A percentile compares a stretch with the other conserved stretches of the same genome.
Conservation (phyloP, 805 yeast species). For the Zygosaccharomyces bailii region DNA sequence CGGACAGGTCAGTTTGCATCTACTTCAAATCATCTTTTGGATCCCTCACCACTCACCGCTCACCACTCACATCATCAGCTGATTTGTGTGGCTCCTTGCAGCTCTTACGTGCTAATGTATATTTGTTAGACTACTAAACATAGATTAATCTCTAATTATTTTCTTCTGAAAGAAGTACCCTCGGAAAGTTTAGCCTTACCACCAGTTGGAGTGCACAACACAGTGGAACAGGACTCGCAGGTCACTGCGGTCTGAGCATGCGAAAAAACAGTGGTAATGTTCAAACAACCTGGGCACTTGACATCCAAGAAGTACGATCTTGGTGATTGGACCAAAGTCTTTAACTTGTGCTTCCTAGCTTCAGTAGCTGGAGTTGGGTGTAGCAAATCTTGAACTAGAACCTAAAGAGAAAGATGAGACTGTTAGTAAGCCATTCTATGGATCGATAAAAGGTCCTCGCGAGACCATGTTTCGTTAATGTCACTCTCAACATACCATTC, state of each 20-base stretch:
- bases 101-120: conserved; percentile 9
- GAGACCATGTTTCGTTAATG: background rate
- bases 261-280: conserved; percentile 98
- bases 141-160: conserved; percentile 49
- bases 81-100: background rate
- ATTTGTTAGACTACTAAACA: conserved; percentile 8
- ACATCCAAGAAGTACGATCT: conserved; percentile 99
- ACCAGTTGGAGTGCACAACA: conserved; percentile 98
- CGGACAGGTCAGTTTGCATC: no score
- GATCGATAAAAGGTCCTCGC: background rate
- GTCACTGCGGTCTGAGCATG: conserved; percentile 99
- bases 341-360: conserved; percentile 95
- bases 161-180: conserved; percentile 99
- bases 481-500: conserved; percentile 6
- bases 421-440: conserved; percentile 25
- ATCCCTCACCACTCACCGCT: conserved; percentile 1
- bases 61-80: background rate
- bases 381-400: conserved; percentile 97
- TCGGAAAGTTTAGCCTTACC: conserved; percentile 99
- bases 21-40: background rate
- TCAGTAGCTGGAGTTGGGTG: conserved; percentile 98
- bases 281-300: conserved; percentile 98
- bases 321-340: conserved; percentile 96
- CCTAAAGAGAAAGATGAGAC: conserved; percentile 43
- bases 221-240: conserved; percentile 98